Conservation (phyloP, 2,329 filamentous ascomycete species). For the Tolypocladium paradoxum region DNA sequence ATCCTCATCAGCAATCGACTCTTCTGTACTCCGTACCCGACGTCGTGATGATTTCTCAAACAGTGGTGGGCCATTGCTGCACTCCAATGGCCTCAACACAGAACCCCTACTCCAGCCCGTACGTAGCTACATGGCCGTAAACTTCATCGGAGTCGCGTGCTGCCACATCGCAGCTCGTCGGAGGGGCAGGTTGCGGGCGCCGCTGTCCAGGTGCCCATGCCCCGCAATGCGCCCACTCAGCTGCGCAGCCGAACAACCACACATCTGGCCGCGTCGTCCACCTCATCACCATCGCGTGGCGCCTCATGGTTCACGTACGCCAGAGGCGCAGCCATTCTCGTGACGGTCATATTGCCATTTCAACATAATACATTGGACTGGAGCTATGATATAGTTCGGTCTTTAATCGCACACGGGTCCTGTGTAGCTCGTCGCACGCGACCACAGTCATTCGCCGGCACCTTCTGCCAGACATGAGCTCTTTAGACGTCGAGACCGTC, state of each 20-base stretch:
- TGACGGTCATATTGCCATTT: no score
- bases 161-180: neutral
- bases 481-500: conserved; percentile 72
- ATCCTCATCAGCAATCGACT: no score
- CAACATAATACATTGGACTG: neutral
- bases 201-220: no score
- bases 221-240: neutral
- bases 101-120: no score
- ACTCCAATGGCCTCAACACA: neutral
- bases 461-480: conserved; percentile 15
- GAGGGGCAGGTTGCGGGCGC: neutral
- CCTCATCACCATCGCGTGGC: neutral
- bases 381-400: neutral
- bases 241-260: neutral
- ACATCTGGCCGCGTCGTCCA: neutral
- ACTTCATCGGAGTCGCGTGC: neutral
- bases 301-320: neutral
- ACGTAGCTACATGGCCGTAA: no score
- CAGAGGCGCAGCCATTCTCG: neutral
- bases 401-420: neutral
- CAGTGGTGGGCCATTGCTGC: neutral
- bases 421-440: neutral
- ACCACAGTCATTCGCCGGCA: conserved; percentile 7
- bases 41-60: neutral
- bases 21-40: neutral